phyloP scores from a whole-genome alignment of 1,284 basidiomycete genomes.

The Trichosporon faecale region DNA sequence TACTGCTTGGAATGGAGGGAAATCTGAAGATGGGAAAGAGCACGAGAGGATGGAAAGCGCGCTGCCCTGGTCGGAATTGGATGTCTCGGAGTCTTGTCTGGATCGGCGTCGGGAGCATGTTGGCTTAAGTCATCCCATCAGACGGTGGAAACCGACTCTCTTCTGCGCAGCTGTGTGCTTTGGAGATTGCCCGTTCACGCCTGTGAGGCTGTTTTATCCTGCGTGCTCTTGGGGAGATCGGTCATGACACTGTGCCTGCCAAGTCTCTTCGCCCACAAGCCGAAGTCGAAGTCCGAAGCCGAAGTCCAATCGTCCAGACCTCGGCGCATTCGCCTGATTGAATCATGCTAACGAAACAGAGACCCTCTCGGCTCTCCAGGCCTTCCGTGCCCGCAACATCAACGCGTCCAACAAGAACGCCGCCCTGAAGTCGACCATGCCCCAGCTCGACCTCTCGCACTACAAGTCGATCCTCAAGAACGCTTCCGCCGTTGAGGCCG shows the following conservation, averaged over 20 bases:
- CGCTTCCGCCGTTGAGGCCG: constrained; percentile 84
- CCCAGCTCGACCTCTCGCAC: constrained; percentile 71
- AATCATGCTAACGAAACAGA: constrained; percentile 56
- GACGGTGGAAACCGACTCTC: neutral
- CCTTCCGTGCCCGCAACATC: constrained; percentile 92
- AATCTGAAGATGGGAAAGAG: neutral
- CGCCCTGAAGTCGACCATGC: constrained; percentile 66
- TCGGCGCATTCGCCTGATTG: neutral
- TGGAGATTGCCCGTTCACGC: neutral
- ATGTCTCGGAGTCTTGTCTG: neutral
- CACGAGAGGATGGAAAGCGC: neutral
- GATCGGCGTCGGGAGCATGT: neutral
- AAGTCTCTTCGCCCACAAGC: no score
- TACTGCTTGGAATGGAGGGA: neutral
- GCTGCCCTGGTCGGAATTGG: neutral
- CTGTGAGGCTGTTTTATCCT: no score
- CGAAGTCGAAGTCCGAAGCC: no score
- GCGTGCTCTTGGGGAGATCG: neutral
- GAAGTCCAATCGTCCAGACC: neutral
- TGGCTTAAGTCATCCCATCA: neutral
- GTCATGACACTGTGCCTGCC: neutral
- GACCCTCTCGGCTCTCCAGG: constrained; percentile 81
- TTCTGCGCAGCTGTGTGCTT: neutral
- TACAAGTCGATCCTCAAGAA: constrained; percentile 93
- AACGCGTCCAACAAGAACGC: constrained; percentile 77